Evolutionary conservation across 192 early-diverging fungal genomes (phyloP).

Genomic region (Gryganskiella cystojenkinii): DNA sequence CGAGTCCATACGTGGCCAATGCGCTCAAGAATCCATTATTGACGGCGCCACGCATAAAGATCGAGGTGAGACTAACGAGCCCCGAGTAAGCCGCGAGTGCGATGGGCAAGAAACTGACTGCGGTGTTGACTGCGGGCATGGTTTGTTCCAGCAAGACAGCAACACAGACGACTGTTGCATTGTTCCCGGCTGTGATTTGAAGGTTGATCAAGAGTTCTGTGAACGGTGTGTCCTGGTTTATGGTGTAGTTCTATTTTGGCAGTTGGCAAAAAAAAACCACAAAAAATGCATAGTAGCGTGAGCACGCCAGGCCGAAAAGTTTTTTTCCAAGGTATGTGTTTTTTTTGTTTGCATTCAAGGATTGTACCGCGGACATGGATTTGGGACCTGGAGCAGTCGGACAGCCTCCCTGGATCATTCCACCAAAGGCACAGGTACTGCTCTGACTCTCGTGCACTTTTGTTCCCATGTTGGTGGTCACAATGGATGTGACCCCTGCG

Average conservation of each 20-base stretch:
- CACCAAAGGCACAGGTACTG: constrained; percentile 8
- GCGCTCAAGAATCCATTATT: constrained; percentile 30
- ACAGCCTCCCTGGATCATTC: constrained; percentile 28
- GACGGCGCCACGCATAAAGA: constrained; percentile 23
- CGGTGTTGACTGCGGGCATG: constrained; percentile 20
- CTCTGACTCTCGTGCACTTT: constrained; percentile 28
- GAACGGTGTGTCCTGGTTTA: constrained; percentile 29
- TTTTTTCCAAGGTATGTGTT: no score
- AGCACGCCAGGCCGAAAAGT: neutral
- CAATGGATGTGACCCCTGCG: constrained; percentile 22
- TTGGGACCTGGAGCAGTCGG: constrained; percentile 11
- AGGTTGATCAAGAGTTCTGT: constrained; percentile 35
- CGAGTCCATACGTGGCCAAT: constrained; percentile 31
- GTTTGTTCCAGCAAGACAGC: constrained; percentile 34
- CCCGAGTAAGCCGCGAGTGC: constrained; percentile 37
- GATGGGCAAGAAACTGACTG: constrained; percentile 34
- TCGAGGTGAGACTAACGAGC: constrained; percentile 21
- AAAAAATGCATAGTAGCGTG: neutral
- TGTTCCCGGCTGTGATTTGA: constrained; percentile 9
- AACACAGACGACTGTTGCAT: constrained; percentile 32
- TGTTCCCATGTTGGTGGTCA: constrained; percentile 3
- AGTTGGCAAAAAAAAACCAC: neutral
- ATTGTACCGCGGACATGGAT: constrained; percentile 23
- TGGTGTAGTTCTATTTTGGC: constrained; percentile 23
- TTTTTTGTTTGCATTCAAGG: neutral